A percentile compares a stretch with the other conserved stretches of the same genome.
phyloP scores from a whole-genome alignment of 331 rosid species.

The Malus hybrid region DNA sequence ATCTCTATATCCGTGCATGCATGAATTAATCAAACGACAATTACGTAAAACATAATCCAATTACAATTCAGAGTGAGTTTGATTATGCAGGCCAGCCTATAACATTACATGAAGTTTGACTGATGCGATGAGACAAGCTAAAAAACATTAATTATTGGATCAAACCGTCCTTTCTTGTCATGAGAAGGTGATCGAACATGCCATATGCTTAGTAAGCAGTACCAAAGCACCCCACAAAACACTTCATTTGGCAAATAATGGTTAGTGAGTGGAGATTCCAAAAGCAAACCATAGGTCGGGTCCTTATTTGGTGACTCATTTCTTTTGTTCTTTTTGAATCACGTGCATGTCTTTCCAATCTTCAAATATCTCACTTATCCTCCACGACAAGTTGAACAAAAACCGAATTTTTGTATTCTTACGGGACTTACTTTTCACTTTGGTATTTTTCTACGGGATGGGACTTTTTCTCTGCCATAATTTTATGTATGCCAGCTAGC shows the following conservation, averaged over 20 bases:
- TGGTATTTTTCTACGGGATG: too few relatives aligned
- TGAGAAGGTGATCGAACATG: too few relatives aligned
- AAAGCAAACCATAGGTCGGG: not conserved
- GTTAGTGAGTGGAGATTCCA: conserved; percentile 1
- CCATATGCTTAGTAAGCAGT: too few relatives aligned
- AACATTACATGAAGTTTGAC: not conserved
- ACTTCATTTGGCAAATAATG: conserved; percentile 12
- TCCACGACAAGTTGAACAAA: not conserved
- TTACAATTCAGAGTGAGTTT: not conserved
- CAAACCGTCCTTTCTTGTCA: too few relatives aligned
- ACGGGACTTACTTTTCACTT: not conserved
- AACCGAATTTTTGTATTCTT: not conserved
- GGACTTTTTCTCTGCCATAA: too few relatives aligned
- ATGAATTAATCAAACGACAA: not conserved
- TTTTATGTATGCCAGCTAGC: too few relatives aligned
- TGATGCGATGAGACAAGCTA: not conserved
- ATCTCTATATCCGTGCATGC: not conserved
- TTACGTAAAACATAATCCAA: not conserved
- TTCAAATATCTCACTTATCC: not conserved
- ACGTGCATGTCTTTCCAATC: conserved; percentile 8
- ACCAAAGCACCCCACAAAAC: not conserved
- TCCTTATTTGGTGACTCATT: not conserved
- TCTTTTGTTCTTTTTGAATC: conserved; percentile 16
- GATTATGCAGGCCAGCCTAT: not conserved
- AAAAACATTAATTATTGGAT: not conserved